These are phyloP conservation scores for Rosa hybrid DNA, from an alignment of 331 rosid species.

Conservation along the genomic window DNA sequence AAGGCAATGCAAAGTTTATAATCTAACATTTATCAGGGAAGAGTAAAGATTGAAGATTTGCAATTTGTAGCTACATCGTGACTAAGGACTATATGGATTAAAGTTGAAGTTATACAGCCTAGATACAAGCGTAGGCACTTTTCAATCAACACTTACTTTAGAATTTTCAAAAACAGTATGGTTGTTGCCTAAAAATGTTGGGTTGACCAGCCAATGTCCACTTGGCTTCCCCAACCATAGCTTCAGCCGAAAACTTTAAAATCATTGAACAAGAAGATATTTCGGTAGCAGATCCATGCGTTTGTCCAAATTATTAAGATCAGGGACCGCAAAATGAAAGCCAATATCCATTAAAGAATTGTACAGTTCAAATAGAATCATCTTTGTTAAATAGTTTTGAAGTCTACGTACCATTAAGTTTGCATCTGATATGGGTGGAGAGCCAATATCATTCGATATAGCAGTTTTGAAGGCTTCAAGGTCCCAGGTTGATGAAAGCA, in stretches of 20 bases:
- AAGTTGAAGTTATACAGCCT: not conserved
- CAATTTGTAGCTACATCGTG: not conserved
- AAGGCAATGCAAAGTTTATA: conserved; percentile 7
- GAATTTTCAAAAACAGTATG: not conserved
- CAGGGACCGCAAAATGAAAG: not conserved
- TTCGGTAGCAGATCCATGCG: not conserved
- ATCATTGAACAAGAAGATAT: not conserved
- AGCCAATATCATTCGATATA: conserved; percentile 52
- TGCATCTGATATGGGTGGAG: conserved; percentile 62
- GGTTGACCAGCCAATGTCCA: not conserved
- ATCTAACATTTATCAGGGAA: not conserved
- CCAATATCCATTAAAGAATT: not conserved
- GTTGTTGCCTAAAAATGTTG: not conserved
- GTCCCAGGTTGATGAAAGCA: conserved; percentile 58
- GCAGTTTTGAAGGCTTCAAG: conserved; percentile 65
- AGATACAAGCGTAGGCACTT: not conserved
- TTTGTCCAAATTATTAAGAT: not conserved
- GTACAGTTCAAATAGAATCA: not conserved
- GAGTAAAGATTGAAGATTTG: not conserved
- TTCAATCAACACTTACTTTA: not conserved
- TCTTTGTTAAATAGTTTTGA: not conserved
- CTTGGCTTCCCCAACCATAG: conserved; percentile 6
- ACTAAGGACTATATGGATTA: not conserved
- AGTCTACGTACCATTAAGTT: conserved; percentile 61
- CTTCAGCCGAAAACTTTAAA: not conserved